phyloP scores from a whole-genome alignment of 306 rosid genomes.

The barrel medic (Medicago truncatula) region MtrunA17r5.0-ANR NC_053045.1:57607001-57607500 shows the following conservation, averaged over 20 bases:
- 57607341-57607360: conserved; percentile 72
- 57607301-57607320: conserved; percentile 73
- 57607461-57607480: conserved; percentile 67
- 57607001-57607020: conserved; percentile 66
- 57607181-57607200: conserved; percentile 79
- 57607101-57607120: conserved; percentile 74
- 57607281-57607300: conserved; percentile 72
- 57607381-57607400: conserved; percentile 67
- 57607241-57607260: conserved; percentile 64
- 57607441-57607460: conserved; percentile 79
- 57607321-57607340: conserved; percentile 81
- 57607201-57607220: conserved; percentile 85
- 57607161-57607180: conserved; percentile 63
- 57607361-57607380: conserved; percentile 58
- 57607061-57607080: conserved; percentile 67
- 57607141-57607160: conserved; percentile 70
- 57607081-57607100: conserved; percentile 68
- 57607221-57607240: conserved; percentile 84
- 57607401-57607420: conserved; percentile 78
- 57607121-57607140: conserved; percentile 75
- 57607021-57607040: conserved; percentile 88
- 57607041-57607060: conserved; percentile 74
- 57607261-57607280: conserved; percentile 55
- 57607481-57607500: conserved; percentile 75
- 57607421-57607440: conserved; percentile 91